Conservation (phyloP, 2,329 filamentous ascomycete genomes). For the Claviceps sp. region DNA sequence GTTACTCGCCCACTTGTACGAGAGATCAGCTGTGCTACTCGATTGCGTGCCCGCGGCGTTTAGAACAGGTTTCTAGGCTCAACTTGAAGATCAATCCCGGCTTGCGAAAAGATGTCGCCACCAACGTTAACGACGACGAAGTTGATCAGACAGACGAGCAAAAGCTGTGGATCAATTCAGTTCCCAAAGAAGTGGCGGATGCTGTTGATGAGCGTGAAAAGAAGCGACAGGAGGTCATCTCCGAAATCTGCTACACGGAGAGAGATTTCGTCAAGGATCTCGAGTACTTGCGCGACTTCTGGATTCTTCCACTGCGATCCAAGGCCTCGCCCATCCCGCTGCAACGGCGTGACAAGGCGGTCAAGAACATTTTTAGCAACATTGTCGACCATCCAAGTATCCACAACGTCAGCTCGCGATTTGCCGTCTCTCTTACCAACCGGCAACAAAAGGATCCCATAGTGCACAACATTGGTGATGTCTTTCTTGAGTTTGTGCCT, state of each 20-base stretch:
- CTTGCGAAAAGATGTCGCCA: slow-evolving; percentile 51
- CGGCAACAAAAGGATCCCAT: slow-evolving; percentile 84
- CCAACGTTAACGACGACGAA: slow-evolving; percentile 61
- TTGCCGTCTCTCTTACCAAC: slow-evolving; percentile 78
- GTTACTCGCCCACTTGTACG: slow-evolving; percentile 95
- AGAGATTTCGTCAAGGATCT: slow-evolving; percentile 98
- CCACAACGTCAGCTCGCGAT: slow-evolving; percentile 75
- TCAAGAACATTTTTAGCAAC: slow-evolving; percentile 90
- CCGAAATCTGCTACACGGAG: slow-evolving; percentile 96
- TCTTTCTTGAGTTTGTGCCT: slow-evolving; percentile 84
- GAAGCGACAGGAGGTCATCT: slow-evolving; percentile 96
- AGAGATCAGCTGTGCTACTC: slow-evolving; percentile 93
- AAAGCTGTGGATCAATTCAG: slow-evolving; percentile 98
- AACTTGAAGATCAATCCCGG: slow-evolving; percentile 90
- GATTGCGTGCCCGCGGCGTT: slow-evolving; percentile 82
- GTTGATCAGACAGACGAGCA: slow-evolving; percentile 80
- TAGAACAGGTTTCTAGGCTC: slow-evolving; percentile 88
- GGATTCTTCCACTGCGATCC: slow-evolving; percentile 83
- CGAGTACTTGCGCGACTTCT: slow-evolving; percentile 95
- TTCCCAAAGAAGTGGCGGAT: slow-evolving; percentile 87
- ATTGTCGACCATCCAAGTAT: slow-evolving; percentile 74
- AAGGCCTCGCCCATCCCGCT: slow-evolving; percentile 79
- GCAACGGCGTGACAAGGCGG: slow-evolving; percentile 75
- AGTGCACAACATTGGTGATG: slow-evolving; percentile 80
- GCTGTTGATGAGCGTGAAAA: slow-evolving; percentile 82